Conservation (phyloP, 2,329 filamentous ascomycete genomes). For the Epichloe scottii region DNA sequence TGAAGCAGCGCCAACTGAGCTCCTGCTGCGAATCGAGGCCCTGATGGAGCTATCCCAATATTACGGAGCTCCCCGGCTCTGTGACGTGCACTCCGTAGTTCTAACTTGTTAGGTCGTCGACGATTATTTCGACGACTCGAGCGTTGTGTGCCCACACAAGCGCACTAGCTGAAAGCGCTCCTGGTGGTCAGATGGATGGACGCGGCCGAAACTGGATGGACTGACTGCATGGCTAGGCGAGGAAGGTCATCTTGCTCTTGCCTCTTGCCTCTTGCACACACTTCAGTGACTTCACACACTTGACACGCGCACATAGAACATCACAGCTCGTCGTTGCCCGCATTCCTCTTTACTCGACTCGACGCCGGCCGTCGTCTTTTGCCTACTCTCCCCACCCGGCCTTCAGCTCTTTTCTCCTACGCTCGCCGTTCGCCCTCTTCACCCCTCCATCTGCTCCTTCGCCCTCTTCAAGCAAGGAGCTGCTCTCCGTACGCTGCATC, state of each 20-base stretch:
- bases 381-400: background rate
- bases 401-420: background rate
- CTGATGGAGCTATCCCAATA: no score
- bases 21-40: no score
- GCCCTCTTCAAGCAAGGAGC: background rate
- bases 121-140: no score
- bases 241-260: background rate
- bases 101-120: no score
- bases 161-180: conserved; percentile 1
- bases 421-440: background rate
- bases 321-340: background rate
- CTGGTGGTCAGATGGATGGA: background rate
- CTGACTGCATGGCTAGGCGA: background rate
- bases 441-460: background rate
- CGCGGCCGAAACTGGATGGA: background rate
- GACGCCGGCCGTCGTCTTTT: background rate
- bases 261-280: background rate
- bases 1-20: no score
- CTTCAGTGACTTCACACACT: no score
- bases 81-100: no score
- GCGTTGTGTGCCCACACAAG: background rate
- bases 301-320: no score
- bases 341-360: background rate
- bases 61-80: no score
- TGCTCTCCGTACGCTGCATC: background rate